Percentiles rank a stretch among this genome's conserved stretches.
These are phyloP conservation scores for Hemisphaericaspora lyxosophila DNA, from an alignment of 1,139 yeast genomes.

Conservation along the genomic window DNA sequence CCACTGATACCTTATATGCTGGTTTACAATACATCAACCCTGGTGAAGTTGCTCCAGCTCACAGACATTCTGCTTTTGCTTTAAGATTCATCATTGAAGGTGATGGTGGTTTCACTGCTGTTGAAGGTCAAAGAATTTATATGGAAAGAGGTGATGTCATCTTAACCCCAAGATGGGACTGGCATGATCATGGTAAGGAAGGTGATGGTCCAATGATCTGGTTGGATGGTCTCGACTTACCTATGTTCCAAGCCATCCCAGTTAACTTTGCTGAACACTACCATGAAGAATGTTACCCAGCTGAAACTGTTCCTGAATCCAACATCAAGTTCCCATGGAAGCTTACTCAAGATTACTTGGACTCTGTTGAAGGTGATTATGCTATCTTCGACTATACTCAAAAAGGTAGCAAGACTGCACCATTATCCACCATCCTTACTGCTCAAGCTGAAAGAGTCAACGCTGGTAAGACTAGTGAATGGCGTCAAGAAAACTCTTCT, in stretches of 20 bases:
- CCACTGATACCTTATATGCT: slow-evolving; percentile 23
- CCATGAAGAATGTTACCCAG: slow-evolving; percentile 18
- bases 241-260: slow-evolving; percentile 22
- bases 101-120: slow-evolving; percentile 21
- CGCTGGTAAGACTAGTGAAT: slow-evolving; percentile 11
- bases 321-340: slow-evolving; percentile 19
- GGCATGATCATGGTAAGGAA: slow-evolving; percentile 26
- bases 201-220: slow-evolving; percentile 24
- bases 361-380: slow-evolving; percentile 12
- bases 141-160: slow-evolving; percentile 23
- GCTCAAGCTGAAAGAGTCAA: slow-evolving; percentile 20
- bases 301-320: slow-evolving; percentile 12
- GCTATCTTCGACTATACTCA: slow-evolving; percentile 15
- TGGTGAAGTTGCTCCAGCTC: slow-evolving; percentile 24
- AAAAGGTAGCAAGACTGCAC: slow-evolving; percentile 2
- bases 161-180: slow-evolving; percentile 23
- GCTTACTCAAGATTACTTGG: slow-evolving; percentile 15
- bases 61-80: slow-evolving; percentile 22
- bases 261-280: slow-evolving; percentile 23
- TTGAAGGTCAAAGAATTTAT: slow-evolving; percentile 19
- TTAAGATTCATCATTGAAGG: slow-evolving; percentile 22
- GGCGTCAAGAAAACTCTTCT: slow-evolving; percentile 19
- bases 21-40: slow-evolving; percentile 22
- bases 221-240: slow-evolving; percentile 23
- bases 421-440: slow-evolving; percentile 18